Evolutionary conservation across 306 rosid genomes (phyloP).

Genomic region (Fagus crenata): DNA sequence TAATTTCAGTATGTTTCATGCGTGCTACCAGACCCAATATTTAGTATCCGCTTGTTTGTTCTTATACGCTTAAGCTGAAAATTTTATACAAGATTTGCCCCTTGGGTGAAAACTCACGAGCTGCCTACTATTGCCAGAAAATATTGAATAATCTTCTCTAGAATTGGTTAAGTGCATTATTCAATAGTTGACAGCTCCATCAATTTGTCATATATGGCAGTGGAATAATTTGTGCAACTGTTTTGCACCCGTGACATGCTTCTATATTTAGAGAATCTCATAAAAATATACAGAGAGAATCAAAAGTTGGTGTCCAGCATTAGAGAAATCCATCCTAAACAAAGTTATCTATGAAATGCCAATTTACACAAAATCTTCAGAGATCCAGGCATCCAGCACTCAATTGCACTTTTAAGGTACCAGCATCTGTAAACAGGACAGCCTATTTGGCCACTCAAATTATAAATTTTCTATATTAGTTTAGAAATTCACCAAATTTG

Average conservation of each 20-base stretch:
- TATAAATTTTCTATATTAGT: slow-evolving; percentile 1
- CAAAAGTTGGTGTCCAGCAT: slow-evolving; percentile 17
- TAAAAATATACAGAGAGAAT: slow-evolving; percentile 15
- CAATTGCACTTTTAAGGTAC: slow-evolving; percentile 18
- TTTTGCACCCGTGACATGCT: slow-evolving; percentile 29
- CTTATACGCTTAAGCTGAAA: too few species aligned
- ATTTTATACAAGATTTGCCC: too few species aligned
- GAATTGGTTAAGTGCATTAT: background rate
- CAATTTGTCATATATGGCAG: slow-evolving; percentile 29
- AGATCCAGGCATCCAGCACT: slow-evolving; percentile 21
- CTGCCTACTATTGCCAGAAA: background rate
- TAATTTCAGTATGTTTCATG: too few species aligned
- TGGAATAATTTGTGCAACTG: slow-evolving; percentile 12
- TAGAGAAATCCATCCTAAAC: slow-evolving; percentile 24
- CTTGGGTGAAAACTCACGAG: background rate
- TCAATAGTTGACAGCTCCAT: background rate
- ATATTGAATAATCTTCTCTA: background rate
- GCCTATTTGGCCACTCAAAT: slow-evolving; percentile 38
- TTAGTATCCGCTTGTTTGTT: too few species aligned
- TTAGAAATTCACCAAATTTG: slow-evolving; percentile 17
- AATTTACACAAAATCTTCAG: slow-evolving; percentile 22
- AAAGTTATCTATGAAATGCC: slow-evolving; percentile 28
- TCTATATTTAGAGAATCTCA: slow-evolving; percentile 13
- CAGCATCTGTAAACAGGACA: slow-evolving; percentile 2
- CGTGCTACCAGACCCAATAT: too few species aligned